Conservation (phyloP, 768 basidiomycete species). For the Lactifluus echinatus region DNA sequence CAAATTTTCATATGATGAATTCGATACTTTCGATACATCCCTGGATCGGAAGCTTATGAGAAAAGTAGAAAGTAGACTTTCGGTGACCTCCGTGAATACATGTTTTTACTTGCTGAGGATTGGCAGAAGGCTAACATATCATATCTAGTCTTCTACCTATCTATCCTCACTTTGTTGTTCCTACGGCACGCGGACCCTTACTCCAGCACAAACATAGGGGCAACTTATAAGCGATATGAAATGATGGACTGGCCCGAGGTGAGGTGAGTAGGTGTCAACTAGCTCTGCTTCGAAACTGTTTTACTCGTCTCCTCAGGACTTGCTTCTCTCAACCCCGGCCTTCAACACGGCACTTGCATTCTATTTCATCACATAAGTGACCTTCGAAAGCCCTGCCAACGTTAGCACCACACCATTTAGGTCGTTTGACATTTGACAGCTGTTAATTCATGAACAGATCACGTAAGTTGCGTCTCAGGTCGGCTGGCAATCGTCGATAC, state of each 20-base stretch:
- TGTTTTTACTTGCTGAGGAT: too few species aligned
- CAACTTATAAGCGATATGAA: too few species aligned
- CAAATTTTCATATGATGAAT: not conserved
- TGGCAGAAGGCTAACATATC: too few species aligned
- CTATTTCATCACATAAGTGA: constrained; percentile 52
- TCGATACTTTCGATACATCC: constrained; percentile 1
- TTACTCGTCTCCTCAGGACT: constrained; percentile 32
- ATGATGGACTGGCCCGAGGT: constrained; percentile 35
- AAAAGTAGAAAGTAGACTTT: constrained; percentile 17
- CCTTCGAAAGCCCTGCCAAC: constrained; percentile 55
- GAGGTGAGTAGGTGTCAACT: not conserved
- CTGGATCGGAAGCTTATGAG: constrained; percentile 11
- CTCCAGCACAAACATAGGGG: constrained; percentile 29
- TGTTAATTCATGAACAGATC: constrained; percentile 25
- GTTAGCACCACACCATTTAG: constrained; percentile 26
- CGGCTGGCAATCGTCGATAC: not conserved
- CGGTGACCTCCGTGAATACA: not conserved
- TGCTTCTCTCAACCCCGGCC: constrained; percentile 39
- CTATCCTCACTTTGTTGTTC: constrained; percentile 34
- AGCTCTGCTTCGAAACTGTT: not conserved
- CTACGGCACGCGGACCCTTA: constrained; percentile 16
- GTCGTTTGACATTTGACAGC: not conserved
- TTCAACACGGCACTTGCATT: constrained; percentile 52
- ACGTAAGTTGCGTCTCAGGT: constrained; percentile 26
- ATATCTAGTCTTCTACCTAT: constrained; percentile 32